phyloP scores from a whole-genome alignment of 2,329 filamentous ascomycete species.

The Aspergillus spinulosporus region DNA sequence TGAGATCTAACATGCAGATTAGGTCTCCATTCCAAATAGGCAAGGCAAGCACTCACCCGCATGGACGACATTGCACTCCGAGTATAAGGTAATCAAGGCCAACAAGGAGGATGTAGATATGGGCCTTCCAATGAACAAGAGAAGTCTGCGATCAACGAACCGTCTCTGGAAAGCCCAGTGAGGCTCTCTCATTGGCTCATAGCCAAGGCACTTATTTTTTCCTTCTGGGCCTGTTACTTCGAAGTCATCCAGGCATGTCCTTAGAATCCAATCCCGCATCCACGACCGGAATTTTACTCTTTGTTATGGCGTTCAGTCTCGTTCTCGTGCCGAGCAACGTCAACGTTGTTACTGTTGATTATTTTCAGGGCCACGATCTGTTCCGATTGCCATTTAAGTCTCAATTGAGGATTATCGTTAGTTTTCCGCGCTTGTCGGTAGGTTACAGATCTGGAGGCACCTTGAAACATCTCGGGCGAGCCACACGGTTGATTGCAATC shows the following conservation, averaged over 20 bases:
- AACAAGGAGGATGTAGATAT: constrained; percentile 38
- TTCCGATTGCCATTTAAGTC: constrained; percentile 17
- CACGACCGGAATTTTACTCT: constrained; percentile 27
- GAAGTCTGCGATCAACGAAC: constrained; percentile 29
- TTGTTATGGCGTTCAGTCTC: constrained; percentile 34
- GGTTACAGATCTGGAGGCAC: background rate
- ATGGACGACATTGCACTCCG: constrained; percentile 32
- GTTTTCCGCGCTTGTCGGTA: no score
- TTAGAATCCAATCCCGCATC: constrained; percentile 20
- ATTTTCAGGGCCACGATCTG: constrained; percentile 32
- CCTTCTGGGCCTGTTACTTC: constrained; percentile 24
- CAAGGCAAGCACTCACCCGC: constrained; percentile 1
- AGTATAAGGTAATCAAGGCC: constrained; percentile 45
- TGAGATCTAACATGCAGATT: constrained; percentile 34
- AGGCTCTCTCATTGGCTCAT: constrained; percentile 39
- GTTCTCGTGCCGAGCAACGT: constrained; percentile 21
- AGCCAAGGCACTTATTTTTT: constrained; percentile 37
- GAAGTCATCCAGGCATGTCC: constrained; percentile 27
- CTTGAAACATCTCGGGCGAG: no score
- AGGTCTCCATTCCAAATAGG: background rate
- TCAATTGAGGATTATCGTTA: background rate
- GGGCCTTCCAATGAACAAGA: constrained; percentile 30
- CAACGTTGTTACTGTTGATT: constrained; percentile 24
- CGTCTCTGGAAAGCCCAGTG: constrained; percentile 33
- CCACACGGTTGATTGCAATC: background rate